These are phyloP conservation scores for Claviceps maximensis DNA, from an alignment of 2,329 filamentous ascomycete species.

Conservation along the genomic window DNA sequence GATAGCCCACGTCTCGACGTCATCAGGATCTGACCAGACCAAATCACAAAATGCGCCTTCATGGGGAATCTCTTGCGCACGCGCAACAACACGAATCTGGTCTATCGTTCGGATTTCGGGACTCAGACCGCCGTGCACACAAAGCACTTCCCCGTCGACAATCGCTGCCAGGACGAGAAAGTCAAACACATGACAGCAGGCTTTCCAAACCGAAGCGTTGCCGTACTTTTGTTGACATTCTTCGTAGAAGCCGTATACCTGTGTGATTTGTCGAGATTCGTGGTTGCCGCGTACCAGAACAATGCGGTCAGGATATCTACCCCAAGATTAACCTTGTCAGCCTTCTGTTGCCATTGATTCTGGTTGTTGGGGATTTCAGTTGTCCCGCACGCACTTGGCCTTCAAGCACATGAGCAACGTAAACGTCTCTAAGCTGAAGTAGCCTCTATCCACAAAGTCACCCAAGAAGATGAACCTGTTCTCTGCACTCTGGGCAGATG, in stretches of 20 bases:
- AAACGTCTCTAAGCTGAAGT: constrained; percentile 97
- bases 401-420: constrained; percentile 94
- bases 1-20: constrained; percentile 91
- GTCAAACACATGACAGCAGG: constrained; percentile 98
- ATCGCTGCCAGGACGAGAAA: constrained; percentile 94
- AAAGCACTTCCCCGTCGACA: constrained; percentile 96
- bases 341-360: neutral
- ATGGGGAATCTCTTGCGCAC: constrained; percentile 94
- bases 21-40: constrained; percentile 96
- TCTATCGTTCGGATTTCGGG: constrained; percentile 94
- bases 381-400: constrained; percentile 34
- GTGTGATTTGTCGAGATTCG: constrained; percentile 92
- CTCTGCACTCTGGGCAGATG: constrained; percentile 34
- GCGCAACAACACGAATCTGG: constrained; percentile 96
- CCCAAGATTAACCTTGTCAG: neutral
- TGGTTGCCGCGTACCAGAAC: constrained; percentile 96
- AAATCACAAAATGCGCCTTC: constrained; percentile 97
- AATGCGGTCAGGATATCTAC: constrained; percentile 83
- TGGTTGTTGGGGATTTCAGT: neutral
- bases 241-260: constrained; percentile 98
- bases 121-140: constrained; percentile 84
- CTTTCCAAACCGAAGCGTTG: constrained; percentile 99
- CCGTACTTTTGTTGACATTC: constrained; percentile 98
- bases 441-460: constrained; percentile 93
- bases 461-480: constrained; percentile 53